Percentiles rank a stretch among this genome's conserved stretches.
phyloP scores from a whole-genome alignment of 1,139 yeast species.

The Pichia sp. region DNA sequence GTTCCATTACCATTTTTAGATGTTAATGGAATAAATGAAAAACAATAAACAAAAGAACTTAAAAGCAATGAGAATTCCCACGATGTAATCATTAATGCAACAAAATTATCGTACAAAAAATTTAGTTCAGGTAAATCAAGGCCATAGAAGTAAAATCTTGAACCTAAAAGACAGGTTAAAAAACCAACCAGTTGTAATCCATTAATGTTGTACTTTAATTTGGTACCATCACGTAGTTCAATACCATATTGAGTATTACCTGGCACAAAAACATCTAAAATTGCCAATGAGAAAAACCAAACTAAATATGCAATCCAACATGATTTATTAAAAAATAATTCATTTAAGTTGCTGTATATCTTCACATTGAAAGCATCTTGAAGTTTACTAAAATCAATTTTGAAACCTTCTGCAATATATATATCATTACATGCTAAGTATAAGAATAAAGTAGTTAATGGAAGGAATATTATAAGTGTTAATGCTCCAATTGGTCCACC shows the following conservation, averaged over 20 bases:
- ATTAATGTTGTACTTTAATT: constrained; percentile 69
- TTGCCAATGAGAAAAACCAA: constrained; percentile 67
- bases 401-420: constrained; percentile 46
- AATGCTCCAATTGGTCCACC: constrained; percentile 71
- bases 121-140: constrained; percentile 73
- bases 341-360: constrained; percentile 16
- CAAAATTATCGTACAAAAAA: constrained; percentile 62
- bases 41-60: constrained; percentile 57
- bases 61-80: constrained; percentile 57
- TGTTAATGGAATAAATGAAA: constrained; percentile 56
- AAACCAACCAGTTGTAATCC: constrained; percentile 55
- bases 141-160: constrained; percentile 44
- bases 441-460: constrained; percentile 52
- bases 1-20: constrained; percentile 45
- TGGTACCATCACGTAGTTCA: constrained; percentile 65
- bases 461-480: constrained; percentile 60
- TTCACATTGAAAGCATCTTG: constrained; percentile 9
- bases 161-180: constrained; percentile 40
- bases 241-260: constrained; percentile 67
- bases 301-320: constrained; percentile 61
- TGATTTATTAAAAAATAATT: constrained; percentile 17
- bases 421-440: constrained; percentile 51
- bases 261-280: constrained; percentile 64
- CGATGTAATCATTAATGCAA: constrained; percentile 59
- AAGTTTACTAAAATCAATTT: constrained; percentile 37